phyloP scores from a whole-genome alignment of 805 yeast genomes.

The Metschnikowia vanudenii region DNA sequence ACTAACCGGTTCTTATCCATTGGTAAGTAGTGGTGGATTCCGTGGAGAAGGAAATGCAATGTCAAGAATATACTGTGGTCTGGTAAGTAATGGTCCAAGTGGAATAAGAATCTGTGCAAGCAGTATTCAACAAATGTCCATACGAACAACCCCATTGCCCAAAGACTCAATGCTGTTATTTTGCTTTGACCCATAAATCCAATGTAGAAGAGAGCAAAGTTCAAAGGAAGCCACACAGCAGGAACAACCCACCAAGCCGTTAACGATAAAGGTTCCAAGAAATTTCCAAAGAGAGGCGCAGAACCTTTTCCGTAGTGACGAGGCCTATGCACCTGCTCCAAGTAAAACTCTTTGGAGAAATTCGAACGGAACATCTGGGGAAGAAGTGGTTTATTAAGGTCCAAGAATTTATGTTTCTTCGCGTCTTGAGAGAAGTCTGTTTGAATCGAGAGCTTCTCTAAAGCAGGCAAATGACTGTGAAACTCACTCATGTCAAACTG shows the following conservation, averaged over 20 bases:
- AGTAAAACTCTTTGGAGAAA: constrained; percentile 83
- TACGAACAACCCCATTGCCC: constrained; percentile 76
- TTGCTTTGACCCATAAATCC: constrained; percentile 54
- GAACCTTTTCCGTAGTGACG: constrained; percentile 97
- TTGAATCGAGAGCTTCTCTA: constrained; percentile 67
- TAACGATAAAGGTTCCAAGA: constrained; percentile 84
- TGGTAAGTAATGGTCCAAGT: constrained; percentile 84
- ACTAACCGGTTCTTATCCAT: constrained; percentile 94
- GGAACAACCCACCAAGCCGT: constrained; percentile 98
- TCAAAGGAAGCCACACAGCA: constrained; percentile 79
- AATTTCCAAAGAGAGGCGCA: constrained; percentile 93
- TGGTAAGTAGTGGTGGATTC: constrained; percentile 95
- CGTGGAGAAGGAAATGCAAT: constrained; percentile 87
- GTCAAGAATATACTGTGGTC: constrained; percentile 72
- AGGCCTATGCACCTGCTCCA: constrained; percentile 96
- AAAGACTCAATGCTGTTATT: constrained; percentile 52
- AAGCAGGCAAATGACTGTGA: constrained; percentile 67
- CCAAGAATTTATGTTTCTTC: constrained; percentile 79
- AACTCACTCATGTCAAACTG: constrained; percentile 37
- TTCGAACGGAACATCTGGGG: constrained; percentile 73
- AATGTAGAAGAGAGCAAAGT: constrained; percentile 56
- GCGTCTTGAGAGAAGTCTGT: constrained; percentile 77
- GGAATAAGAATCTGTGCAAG: constrained; percentile 90
- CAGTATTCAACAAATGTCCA: constrained; percentile 93
- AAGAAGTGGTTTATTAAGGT: constrained; percentile 76